These are phyloP conservation scores for Lactifluus rugatus DNA, from an alignment of 768 basidiomycete species.

Conservation along the genomic window DNA sequence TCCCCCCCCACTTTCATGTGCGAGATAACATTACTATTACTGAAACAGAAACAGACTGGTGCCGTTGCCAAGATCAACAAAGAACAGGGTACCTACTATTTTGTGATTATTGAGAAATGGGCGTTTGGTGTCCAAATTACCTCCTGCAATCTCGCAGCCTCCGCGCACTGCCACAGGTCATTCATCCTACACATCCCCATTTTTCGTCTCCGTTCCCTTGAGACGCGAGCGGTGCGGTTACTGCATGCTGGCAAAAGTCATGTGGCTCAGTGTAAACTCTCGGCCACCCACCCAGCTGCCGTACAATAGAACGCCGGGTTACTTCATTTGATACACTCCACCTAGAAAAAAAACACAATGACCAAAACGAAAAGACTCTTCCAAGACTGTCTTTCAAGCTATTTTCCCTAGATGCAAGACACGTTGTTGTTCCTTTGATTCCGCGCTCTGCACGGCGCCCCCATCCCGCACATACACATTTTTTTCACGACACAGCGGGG, in stretches of 20 bases:
- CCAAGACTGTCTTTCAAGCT: not conserved
- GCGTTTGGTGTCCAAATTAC: not conserved
- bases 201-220: not conserved
- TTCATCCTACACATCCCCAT: not conserved
- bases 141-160: not conserved
- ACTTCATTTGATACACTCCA: too few relatives aligned
- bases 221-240: not conserved
- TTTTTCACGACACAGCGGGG: conserved; percentile 10
- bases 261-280: not conserved
- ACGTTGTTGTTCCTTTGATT: not conserved
- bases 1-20: not conserved
- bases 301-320: not conserved
- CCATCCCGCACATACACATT: not conserved
- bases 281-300: not conserved
- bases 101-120: not conserved
- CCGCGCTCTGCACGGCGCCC: not conserved
- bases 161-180: conserved; percentile 3
- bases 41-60: not conserved
- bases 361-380: not conserved
- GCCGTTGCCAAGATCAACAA: conserved; percentile 4
- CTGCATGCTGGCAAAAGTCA: not conserved
- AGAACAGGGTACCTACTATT: not conserved
- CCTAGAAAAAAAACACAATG: not conserved
- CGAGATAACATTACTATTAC: not conserved
- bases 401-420: not conserved